Base-by-base conservation (phyloP, 1,284 basidiomycete genomes). In the Termitomyces sp. region DNA sequence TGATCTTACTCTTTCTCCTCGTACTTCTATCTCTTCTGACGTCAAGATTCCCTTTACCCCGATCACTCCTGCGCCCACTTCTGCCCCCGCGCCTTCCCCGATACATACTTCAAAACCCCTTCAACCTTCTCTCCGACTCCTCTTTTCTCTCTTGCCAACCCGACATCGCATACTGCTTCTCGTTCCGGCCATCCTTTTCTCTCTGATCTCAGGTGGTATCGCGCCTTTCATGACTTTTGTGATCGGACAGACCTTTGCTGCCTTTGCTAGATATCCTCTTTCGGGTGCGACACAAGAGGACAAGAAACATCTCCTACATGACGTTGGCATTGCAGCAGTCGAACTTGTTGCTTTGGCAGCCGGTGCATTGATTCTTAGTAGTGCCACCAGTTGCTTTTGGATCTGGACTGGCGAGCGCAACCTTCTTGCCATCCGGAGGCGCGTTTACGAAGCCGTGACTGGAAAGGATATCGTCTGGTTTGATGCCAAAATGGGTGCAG, bases 191-290 rank as follows among this genome's bases (percentile, higher is more conserved):
- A 62, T 90, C 51, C 17, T 82, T 42, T 77, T 84, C 26, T 89
- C 92, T 3, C 56, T 92, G 39, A 71, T 83, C 41, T 79, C 86
- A 0, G 91, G 93, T 42, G 82, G 86, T 36, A 78, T 98, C 36
- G 92, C 91, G 0, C 92, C 96, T 0, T 91, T 91, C 75, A 98
- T 98, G 94, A 95, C 96, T 5, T 80, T 84, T 52, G 83, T 96
- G 60, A 77, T 98, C 60, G 95, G 96, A 30, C 80, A 89, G 52
- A 84, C 87, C 5, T 97, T 98, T 73, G 81, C 90, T 62, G 79
- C 86, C 0, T 94, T 97, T 72, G 82, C 69, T 45, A 71, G 75
- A 0, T 86, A 82, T 63, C 79, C 79, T n/a, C 70, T 75, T 55
- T 73, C 72, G 45, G 73, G 72, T 56, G 78, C 75, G 7, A 69